A percentile compares a stretch with the other conserved stretches of the same genome.
Conservation (phyloP, 2,329 filamentous ascomycete species). For the Plenodomus lindquistii region DNA sequence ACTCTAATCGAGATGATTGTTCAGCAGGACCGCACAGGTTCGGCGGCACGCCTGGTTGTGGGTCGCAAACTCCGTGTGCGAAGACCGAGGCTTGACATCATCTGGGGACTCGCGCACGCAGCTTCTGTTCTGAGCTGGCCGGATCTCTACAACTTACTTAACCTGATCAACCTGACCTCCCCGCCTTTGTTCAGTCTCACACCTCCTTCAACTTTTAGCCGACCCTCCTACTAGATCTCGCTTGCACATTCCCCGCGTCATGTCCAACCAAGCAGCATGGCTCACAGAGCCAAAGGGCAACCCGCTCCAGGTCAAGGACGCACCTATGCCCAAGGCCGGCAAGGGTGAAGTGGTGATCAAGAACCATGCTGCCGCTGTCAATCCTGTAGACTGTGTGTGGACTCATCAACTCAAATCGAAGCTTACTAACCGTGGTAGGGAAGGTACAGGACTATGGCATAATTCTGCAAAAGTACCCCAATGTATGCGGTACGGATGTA, state of each 20-base stretch:
- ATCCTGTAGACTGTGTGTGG: constrained; percentile 36
- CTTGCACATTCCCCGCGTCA: constrained; percentile 3
- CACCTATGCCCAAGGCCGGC: constrained; percentile 30
- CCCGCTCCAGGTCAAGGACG: constrained; percentile 35
- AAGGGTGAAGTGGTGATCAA: constrained; percentile 40
- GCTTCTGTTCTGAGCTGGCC: neutral
- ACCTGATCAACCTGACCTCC: neutral
- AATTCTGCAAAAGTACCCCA: constrained; percentile 41
- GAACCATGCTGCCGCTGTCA: constrained; percentile 40
- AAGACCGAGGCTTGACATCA: neutral
- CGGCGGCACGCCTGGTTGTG: neutral
- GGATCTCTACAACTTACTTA: neutral
- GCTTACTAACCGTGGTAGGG: constrained; percentile 21
- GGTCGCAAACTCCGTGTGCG: neutral
- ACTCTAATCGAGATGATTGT: neutral
- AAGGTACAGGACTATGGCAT: constrained; percentile 41
- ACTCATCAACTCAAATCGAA: neutral
- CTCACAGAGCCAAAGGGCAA: constrained; percentile 34
- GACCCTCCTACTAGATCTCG: neutral
- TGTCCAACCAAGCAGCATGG: constrained; percentile 41
- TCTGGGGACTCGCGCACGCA: neutral
- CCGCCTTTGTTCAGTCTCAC: neutral
- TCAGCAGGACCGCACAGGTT: neutral
- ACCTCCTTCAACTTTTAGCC: neutral
- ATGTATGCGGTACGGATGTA: constrained; percentile 48